Percentiles rank a stretch among this genome's conserved stretches.
Conservation (phyloP, 192 early-diverging fungal genomes). For the Backusella macrospora region DNA sequence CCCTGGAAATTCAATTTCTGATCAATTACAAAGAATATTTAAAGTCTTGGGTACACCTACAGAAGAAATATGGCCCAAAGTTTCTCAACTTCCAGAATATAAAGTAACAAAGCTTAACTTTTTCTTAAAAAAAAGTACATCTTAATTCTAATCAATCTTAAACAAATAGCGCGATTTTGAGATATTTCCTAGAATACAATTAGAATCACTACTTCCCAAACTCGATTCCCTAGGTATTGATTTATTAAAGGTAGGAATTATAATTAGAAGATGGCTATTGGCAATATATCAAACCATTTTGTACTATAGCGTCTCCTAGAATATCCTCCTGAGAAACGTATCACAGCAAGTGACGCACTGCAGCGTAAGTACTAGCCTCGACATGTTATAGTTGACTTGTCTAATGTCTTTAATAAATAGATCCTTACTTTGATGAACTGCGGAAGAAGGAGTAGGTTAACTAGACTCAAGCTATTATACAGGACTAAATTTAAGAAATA, state of each 20-base stretch:
- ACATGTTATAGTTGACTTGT: not conserved
- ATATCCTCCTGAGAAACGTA: constrained; percentile 79
- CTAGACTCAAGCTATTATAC: too few species aligned
- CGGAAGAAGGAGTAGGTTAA: constrained; percentile 29
- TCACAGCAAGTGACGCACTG: constrained; percentile 79
- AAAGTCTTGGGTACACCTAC: constrained; percentile 86
- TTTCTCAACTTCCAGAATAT: constrained; percentile 88
- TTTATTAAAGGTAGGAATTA: constrained; percentile 64
- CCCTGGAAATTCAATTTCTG: constrained; percentile 83
- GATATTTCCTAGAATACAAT: constrained; percentile 64
- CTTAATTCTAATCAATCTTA: not conserved
- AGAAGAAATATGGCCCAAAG: constrained; percentile 82
- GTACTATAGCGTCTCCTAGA: constrained; percentile 57
- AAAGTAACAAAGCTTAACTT: constrained; percentile 47
- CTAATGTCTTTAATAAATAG: constrained; percentile 16
- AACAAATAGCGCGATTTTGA: constrained; percentile 67
- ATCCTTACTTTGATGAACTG: constrained; percentile 46
- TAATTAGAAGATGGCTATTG: not conserved
- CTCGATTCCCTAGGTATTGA: constrained; percentile 85
- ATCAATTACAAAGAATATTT: constrained; percentile 91
- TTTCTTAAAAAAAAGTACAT: not conserved
- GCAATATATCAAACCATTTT: not conserved
- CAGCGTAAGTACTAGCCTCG: constrained; percentile 30
- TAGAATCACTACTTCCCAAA: constrained; percentile 82
- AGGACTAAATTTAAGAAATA: not conserved